A percentile compares a stretch with the other conserved stretches of the same genome.
Evolutionary conservation across 345 rosid genomes (phyloP).

Genomic region (Hibiscus mutabilis): DNA sequence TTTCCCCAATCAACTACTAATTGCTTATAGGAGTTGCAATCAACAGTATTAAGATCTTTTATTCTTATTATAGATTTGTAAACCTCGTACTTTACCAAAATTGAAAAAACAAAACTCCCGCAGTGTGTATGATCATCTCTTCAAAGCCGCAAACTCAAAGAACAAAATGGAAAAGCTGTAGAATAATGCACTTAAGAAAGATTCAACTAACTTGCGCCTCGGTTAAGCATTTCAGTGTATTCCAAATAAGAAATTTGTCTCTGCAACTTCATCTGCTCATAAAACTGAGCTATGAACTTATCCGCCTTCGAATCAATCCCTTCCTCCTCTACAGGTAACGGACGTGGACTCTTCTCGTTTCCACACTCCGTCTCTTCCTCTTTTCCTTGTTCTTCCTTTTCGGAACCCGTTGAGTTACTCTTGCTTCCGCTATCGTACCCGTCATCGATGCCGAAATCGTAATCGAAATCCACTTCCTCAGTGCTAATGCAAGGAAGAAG

Average conservation of each 20-base stretch:
- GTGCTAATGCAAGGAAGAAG: slow-evolving; percentile 68
- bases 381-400: slow-evolving; percentile 9
- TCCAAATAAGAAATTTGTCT: too few relatives aligned
- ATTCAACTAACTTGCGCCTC: slow-evolving; percentile 8
- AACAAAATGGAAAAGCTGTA: background rate
- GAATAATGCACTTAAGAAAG: background rate
- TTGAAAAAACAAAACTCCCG: background rate
- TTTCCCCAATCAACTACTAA: too few relatives aligned
- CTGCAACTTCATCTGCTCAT: slow-evolving; percentile 60
- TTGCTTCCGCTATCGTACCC: slow-evolving; percentile 22
- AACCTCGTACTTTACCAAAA: slow-evolving; percentile 11
- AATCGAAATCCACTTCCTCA: slow-evolving; percentile 44
- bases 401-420: slow-evolving; percentile 12
- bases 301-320: slow-evolving; percentile 81
- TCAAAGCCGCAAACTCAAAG: background rate
- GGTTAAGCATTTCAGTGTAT: slow-evolving; percentile 29
- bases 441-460: slow-evolving; percentile 33
- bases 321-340: slow-evolving; percentile 31
- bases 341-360: slow-evolving; percentile 5
- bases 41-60: background rate
- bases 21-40: background rate
- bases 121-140: slow-evolving; percentile 1
- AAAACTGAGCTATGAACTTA: slow-evolving; percentile 73
- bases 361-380: slow-evolving; percentile 8
- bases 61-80: slow-evolving; percentile 4